Evolutionary conservation across 2,329 filamentous ascomycete genomes (phyloP), one percentile per base, ranked within the genome.

Genomic region (Fusarium keratoplasticum): DNA sequence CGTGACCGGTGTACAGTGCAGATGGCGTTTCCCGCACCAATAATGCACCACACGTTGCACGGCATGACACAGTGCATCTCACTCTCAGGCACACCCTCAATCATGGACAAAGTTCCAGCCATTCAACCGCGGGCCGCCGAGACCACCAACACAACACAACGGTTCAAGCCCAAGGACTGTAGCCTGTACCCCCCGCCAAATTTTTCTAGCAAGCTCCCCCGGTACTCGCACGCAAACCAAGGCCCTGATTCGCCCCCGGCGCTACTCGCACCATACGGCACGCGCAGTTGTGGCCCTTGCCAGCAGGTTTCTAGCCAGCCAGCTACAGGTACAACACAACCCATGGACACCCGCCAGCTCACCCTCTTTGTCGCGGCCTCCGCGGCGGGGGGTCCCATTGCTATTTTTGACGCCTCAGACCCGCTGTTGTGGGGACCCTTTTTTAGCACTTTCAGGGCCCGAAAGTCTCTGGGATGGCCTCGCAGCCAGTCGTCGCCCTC

Each of bases 371-470:
- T 54, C 61, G 66, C 72, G 73, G 74, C 69, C 71, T 69, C 70
- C 69, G 40, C 70, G 65, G 72, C 61, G 63, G 65, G 38, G 64
- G 62, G 66, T 59, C 63, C 66, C 68, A 68, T 73, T 77, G 70
- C 75, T 77, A 77, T 77, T 77, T 77, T 77, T 77, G 75, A 77
- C 62, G 71, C 66, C 74, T 62, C 40, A 29, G 67, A 75, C 67
- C 73, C 72, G 70, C 69, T 62, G 2, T 5, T 52, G 73, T 73
- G 73, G 73, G 31, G 60, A 63, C 61, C 29, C 54, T 61, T 63
- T 63, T 60, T 47, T 67, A 66, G 58, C 54, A 61, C 67, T 50
- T 31, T 35, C 62, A 64, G 67, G 52, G 52, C 65, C 54, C 27
- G 27, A 27, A 55, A 57, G 55, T 35, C 38, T 52, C 57, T 61